These are phyloP conservation scores for Epichloe glyceriae DNA, from an alignment of 2,329 filamentous ascomycete species.

Conservation along the genomic window DNA sequence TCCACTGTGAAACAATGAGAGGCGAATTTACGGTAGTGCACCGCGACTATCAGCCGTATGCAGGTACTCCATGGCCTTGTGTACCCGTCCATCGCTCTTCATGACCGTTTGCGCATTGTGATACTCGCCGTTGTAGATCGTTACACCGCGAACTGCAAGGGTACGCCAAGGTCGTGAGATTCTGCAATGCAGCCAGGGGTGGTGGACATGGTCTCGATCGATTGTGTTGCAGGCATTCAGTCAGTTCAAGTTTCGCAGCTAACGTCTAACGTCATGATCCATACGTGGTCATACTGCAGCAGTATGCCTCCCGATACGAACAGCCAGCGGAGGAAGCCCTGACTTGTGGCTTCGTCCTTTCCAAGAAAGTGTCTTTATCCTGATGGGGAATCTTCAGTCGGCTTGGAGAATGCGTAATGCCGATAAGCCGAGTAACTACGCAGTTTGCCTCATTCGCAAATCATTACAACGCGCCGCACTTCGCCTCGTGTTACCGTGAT, in stretches of 20 bases:
- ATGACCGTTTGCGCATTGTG: constrained; percentile 1
- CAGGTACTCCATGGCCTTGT: not conserved
- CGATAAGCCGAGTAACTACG: not conserved
- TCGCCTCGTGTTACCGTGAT: not conserved
- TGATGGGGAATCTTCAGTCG: not conserved
- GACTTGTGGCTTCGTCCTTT: not conserved
- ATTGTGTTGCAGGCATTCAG: not conserved
- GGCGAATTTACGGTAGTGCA: not conserved
- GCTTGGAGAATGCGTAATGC: not conserved
- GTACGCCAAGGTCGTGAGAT: not conserved
- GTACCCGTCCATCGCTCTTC: not conserved
- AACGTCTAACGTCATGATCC: not conserved
- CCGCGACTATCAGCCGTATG: not conserved
- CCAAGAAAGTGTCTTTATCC: not conserved
- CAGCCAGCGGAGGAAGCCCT: not conserved
- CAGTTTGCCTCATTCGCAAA: not conserved
- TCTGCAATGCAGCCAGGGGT: not conserved
- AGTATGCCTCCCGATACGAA: not conserved
- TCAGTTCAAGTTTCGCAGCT: not conserved
- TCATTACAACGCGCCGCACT: not conserved
- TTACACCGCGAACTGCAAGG: not conserved
- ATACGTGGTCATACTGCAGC: not conserved
- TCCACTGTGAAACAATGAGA: not conserved
- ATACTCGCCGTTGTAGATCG: not conserved
- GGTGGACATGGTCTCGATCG: not conserved